These are phyloP conservation scores for Serendipita sp. DNA, from an alignment of 768 basidiomycete genomes.

Conservation along the genomic window DNA sequence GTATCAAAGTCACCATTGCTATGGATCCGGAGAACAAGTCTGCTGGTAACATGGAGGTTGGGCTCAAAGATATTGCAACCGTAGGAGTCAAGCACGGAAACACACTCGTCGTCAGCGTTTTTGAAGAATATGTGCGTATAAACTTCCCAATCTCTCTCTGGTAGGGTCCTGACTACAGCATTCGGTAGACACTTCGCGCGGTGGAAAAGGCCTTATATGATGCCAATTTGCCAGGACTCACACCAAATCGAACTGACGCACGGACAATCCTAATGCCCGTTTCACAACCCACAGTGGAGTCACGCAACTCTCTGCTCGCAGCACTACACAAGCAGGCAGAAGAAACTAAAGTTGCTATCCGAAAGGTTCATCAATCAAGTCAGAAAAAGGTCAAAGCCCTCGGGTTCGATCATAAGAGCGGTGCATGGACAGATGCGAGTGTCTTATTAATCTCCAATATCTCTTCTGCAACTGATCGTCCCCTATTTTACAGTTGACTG, in stretches of 20 bases:
- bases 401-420: conserved; percentile 44
- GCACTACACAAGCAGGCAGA: conserved; percentile 50
- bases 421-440: conserved; percentile 54
- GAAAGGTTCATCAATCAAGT: conserved; percentile 49
- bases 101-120: conserved; percentile 53
- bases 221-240: conserved; percentile 54
- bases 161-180: conserved; percentile 12
- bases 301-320: conserved; percentile 37
- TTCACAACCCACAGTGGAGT: conserved; percentile 67
- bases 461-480: neutral
- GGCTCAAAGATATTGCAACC: conserved; percentile 58
- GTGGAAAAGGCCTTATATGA: conserved; percentile 61
- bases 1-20: conserved; percentile 43
- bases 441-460: neutral
- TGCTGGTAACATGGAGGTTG: conserved; percentile 17
- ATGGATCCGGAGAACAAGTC: conserved; percentile 18
- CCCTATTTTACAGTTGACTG: conserved; percentile 43
- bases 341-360: conserved; percentile 56
- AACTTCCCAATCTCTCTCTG: neutral
- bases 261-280: conserved; percentile 66
- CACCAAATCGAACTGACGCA: conserved; percentile 52
- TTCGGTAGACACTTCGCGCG: conserved; percentile 49
- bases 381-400: conserved; percentile 43
- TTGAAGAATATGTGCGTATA: conserved; percentile 47
- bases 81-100: conserved; percentile 69